Evolutionary conservation across 345 rosid species (phyloP), one percentile per base, ranked within the genome.

Genomic region (Bretschneidera sinensis): DNA sequence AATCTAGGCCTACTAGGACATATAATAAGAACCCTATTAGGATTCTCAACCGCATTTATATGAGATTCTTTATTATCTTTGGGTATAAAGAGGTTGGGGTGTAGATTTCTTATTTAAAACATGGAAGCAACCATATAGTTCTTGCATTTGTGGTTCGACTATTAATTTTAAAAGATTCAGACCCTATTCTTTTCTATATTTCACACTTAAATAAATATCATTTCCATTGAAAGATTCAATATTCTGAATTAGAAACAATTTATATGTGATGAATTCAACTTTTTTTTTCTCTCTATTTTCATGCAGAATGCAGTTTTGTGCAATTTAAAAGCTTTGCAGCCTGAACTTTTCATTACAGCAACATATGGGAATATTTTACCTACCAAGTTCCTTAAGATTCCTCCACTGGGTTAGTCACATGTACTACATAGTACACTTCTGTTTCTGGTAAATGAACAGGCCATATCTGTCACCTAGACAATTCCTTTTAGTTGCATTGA

Each of bases 341-440:
- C 99, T 33, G 89, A 90, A 66, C 86, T 94, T 74, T 94, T 97
- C 72, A 57, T 90, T 55, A 90, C 95, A n/a, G 92, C 96, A 28
- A 97, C 99, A 34, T 90, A 94, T 78, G 99, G 97, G 60, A 94
- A 90, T 66, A 90, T 94, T 34, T 79, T 94, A 70, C 97, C 96
- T 4, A 77, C 78, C 52, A 86, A 83, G 75, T 94, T 94, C 70
- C 95, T 94, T 61, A 82, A 79, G 9, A 79, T 90, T 77, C 97
- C 96, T 22, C 34, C 77, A 45, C 73, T 76, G 57, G 99, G 99
- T 94, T 75, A 68, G 96, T 83, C 48, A 51, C 57, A 56, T 52
- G 31, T 45, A 31, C 43, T 62, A 55, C 17, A 28, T 17, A 63
- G 19, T 24, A 34, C 48, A 64, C 59, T 43, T 49, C 48, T 53